phyloP scores from a whole-genome alignment of 2,329 filamentous ascomycete species.

The Onygenales sp. region DNA sequence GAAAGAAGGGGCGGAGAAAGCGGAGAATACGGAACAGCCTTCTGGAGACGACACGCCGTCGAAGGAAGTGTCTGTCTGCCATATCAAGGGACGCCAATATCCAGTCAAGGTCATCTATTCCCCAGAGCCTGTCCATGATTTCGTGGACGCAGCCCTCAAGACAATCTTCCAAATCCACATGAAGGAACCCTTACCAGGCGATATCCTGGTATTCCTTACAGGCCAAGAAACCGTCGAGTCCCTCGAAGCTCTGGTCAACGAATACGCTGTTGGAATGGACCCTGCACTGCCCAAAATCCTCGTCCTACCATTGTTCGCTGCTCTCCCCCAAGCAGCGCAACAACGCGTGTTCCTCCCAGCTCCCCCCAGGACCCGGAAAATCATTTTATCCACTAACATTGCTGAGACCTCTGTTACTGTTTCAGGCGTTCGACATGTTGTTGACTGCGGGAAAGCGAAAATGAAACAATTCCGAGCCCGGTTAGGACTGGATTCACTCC shows the following conservation, averaged over 20 bases:
- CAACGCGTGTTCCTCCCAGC: constrained; percentile 75
- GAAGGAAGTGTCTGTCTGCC: constrained; percentile 44
- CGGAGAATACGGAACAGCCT: not conserved
- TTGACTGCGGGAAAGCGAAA: constrained; percentile 91
- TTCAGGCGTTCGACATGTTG: constrained; percentile 79
- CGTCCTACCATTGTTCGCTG: constrained; percentile 78
- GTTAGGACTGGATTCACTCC: constrained; percentile 79
- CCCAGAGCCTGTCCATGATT: constrained; percentile 63
- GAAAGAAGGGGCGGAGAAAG: constrained; percentile 4
- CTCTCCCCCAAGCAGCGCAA: constrained; percentile 76
- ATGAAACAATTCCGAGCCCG: constrained; percentile 80
- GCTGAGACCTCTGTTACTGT: constrained; percentile 98
- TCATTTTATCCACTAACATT: constrained; percentile 92
- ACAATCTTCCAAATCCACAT: constrained; percentile 78
- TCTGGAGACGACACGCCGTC: not conserved
- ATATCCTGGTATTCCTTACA: constrained; percentile 84
- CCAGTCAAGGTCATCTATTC: constrained; percentile 73
- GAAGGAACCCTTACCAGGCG: constrained; percentile 83
- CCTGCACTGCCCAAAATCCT: constrained; percentile 60
- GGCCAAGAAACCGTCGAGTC: constrained; percentile 89
- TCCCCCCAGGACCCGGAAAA: constrained; percentile 66
- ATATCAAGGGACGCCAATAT: constrained; percentile 79
- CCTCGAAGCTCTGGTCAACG: constrained; percentile 69
- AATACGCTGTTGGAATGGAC: constrained; percentile 63
- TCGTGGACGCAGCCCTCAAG: constrained; percentile 72